Base-by-base conservation (phyloP, 345 rosid species). In the Citropsis articulata region DNA sequence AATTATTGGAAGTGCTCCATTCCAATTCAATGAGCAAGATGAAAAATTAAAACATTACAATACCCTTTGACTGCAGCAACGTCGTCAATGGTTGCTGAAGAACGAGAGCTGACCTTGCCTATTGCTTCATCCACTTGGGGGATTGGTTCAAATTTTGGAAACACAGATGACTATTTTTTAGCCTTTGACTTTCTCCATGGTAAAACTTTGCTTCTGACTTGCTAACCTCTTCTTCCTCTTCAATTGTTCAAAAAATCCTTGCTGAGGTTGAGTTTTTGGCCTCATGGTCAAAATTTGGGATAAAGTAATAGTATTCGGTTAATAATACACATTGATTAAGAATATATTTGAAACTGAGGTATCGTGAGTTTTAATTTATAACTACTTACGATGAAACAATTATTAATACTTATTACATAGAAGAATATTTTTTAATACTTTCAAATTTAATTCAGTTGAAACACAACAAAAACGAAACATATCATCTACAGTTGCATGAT, bases 11-110 rank as follows among this genome's bases (percentile, higher is more conserved):
- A 68, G 80, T 75, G 79, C 62, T 68, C 38, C 14, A 3, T 76
- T 82, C 84, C 72, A 81, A 81, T 55, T 45, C 45, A 64, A 21
- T n/a, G 40, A 69, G 75, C 78, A n/a, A 8, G 48, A 66, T 66
- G 21, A 36, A 36, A 66, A 65, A 8, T 35, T 7, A 36, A 36
- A 33, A 21, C 70, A 35, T 12, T 55, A 72, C 75, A 72, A 57
- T 6, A 33, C 9, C 21, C 35, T 57, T 72, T 72, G 75, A 56
- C 75, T 6, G 33, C 9, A 24, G 7, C 56, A 35, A 19, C 21
- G 24, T 38, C 12, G 22, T 69, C 63, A 18, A 65, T 21, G 8
- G 38, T 66, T 71, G 21, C 71, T 65, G 80, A 80, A 83, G 76
- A 80, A 78, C 25, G 56, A 57, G 6, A 19, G 38, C 69, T 69